These are phyloP conservation scores for Arabidopsis suecica DNA, from an alignment of 345 rosid genomes.

Conservation along the genomic window DNA sequence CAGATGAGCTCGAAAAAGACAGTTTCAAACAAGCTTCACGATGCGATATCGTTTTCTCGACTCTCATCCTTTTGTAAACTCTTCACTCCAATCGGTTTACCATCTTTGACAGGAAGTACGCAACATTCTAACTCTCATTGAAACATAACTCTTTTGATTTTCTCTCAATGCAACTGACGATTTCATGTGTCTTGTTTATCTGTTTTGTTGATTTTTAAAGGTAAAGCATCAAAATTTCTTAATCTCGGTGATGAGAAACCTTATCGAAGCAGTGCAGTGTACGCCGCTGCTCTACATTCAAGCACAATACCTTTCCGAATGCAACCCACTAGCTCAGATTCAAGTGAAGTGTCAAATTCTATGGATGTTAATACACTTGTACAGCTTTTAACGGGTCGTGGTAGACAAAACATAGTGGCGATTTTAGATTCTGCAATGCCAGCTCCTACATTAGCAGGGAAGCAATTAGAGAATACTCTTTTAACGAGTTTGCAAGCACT, in stretches of 20 bases:
- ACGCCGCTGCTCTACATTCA: slow-evolving; percentile 87
- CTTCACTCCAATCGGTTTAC: slow-evolving; percentile 86
- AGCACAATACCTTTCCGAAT: slow-evolving; percentile 71
- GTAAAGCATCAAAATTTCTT: slow-evolving; percentile 68
- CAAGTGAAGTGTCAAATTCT: slow-evolving; percentile 57
- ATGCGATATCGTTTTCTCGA: slow-evolving; percentile 81
- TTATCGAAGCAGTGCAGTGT: slow-evolving; percentile 81
- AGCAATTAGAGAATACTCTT: slow-evolving; percentile 52
- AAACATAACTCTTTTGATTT: not conserved
- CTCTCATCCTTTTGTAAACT: slow-evolving; percentile 70
- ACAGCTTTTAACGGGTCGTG: slow-evolving; percentile 66
- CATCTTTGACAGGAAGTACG: slow-evolving; percentile 73
- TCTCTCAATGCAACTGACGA: not conserved
- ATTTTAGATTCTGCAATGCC: slow-evolving; percentile 86
- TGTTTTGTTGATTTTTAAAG: slow-evolving; percentile 43
- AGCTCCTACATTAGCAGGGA: slow-evolving; percentile 62
- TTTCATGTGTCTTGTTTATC: slow-evolving; percentile 2
- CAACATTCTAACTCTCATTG: slow-evolving; percentile 11
- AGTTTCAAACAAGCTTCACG: slow-evolving; percentile 69
- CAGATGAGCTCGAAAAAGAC: slow-evolving; percentile 57
- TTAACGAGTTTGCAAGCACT: slow-evolving; percentile 59
- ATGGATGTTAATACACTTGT: slow-evolving; percentile 63
- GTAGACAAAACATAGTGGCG: slow-evolving; percentile 70
- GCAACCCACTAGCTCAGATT: slow-evolving; percentile 61
- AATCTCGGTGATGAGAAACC: slow-evolving; percentile 69